Evolutionary conservation across 1,139 yeast species (phyloP).

Genomic region (Diutina siamensis): DNA sequence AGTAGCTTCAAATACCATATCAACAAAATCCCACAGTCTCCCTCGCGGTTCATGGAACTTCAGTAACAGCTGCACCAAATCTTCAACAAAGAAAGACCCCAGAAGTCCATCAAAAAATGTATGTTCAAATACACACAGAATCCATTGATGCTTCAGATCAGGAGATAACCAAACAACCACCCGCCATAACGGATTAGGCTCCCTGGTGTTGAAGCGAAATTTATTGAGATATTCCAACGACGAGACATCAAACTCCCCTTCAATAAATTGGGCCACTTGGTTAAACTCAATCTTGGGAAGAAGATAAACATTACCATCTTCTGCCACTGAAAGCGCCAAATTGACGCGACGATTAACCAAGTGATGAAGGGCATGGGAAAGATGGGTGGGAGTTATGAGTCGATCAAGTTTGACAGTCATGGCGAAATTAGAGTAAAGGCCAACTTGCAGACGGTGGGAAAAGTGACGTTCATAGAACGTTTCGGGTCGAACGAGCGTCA

Average conservation of each 20-base stretch:
- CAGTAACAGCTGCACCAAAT: neutral
- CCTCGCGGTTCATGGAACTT: neutral
- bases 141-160: neutral
- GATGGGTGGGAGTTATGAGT: neutral
- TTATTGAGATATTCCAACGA: neutral
- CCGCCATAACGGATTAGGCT: neutral
- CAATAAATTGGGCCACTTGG: neutral
- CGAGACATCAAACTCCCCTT: neutral
- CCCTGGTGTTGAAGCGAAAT: neutral
- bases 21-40: neutral
- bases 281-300: neutral
- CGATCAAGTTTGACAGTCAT: conserved; percentile 1
- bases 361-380: neutral
- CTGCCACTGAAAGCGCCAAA: neutral
- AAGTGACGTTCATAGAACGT: conserved; percentile 4
- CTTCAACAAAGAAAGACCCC: neutral
- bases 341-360: neutral
- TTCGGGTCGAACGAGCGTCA: neutral
- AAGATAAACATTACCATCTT: neutral
- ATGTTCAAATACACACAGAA: conserved; percentile 2
- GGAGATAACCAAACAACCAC: neutral
- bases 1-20: neutral
- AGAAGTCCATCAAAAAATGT: neutral
- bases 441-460: neutral
- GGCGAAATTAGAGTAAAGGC: neutral